Base-by-base conservation (phyloP, 345 rosid genomes). In the Arabis alpina region DNA sequence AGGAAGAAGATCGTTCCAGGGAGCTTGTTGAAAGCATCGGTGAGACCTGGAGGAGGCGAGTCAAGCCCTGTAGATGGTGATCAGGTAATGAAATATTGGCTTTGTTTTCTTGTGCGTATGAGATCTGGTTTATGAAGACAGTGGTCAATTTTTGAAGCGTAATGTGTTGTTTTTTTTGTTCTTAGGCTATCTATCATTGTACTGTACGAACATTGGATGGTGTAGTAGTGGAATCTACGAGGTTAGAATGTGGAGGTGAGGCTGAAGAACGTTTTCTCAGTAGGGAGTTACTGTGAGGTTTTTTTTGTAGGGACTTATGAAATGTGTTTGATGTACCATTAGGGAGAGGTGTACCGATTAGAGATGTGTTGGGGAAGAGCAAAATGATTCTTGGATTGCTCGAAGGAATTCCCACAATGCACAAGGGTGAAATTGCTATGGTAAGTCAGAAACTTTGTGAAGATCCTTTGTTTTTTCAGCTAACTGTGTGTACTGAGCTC, bases 371-470 rank as follows among this genome's bases (percentile, higher is more conserved):
- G 78, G 98, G 98, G 36, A 94, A 91, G 86, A 89, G 96, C 80
- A 91, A 94, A 84, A 76, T 94, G 83, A 53, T 94, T 10, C 64
- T 88, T 70, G 99, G 99, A 73, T 78, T 94, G 80, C 78, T 94
- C 5, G 93, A 94, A 82, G 96, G 98, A 62, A 84, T 93, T 68
- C 85, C 97, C 15, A 85, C 98, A 7, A 93, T 91, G 98, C 78
- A 83, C 70, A 91, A 83, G 95, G 92, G 89, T 54, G 99, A 94
- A 89, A 87, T 91, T 59, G 92, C 99, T 7, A 87, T 89, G 98
- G 98, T 91, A 91, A 61, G 11, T 39, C 24, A 7, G 1, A 5
- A 14, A 10, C 5, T 36, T 19, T 19, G 0, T 37, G 24, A 11
- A 37, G 19, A 60, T 49, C 43, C 2, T 5, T 71, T 53, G 6